Conservation (phyloP, 768 basidiomycete genomes). For the Suillus bovinus region DNA sequence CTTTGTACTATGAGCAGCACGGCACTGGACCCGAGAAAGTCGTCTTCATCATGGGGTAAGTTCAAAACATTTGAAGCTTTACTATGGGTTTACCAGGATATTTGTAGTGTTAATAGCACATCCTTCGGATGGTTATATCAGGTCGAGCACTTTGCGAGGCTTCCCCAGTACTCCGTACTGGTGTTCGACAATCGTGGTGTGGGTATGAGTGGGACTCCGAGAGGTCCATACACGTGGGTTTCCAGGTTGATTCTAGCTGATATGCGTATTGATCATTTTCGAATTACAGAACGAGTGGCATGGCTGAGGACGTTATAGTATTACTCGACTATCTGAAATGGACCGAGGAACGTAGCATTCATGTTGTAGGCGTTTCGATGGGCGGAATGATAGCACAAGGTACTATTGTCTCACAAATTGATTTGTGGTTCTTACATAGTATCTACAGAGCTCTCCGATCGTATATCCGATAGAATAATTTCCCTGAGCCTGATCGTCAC, state of each 20-base stretch:
- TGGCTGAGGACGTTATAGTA: conserved; percentile 74
- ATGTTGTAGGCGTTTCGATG: conserved; percentile 73
- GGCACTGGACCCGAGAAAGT: conserved; percentile 65
- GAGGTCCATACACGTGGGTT: conserved; percentile 72
- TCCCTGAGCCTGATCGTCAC: conserved; percentile 73
- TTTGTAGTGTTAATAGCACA: conserved; percentile 56
- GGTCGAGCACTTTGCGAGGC: conserved; percentile 60
- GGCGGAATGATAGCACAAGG: conserved; percentile 88
- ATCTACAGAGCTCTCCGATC: conserved; percentile 60
- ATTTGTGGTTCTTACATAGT: not conserved
- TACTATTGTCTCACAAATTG: conserved; percentile 20
- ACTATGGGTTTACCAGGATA: not conserved
- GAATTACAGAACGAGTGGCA: conserved; percentile 58
- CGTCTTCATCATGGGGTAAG: conserved; percentile 75
- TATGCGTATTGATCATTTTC: conserved; percentile 1
- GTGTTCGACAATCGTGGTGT: conserved; percentile 88
- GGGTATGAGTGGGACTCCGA: conserved; percentile 69
- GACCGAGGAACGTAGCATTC: conserved; percentile 59
- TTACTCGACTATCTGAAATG: conserved; percentile 73
- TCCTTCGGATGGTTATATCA: conserved; percentile 66
- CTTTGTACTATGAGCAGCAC: conserved; percentile 80
- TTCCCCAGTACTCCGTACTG: conserved; percentile 56
- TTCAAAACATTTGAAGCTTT: not conserved
- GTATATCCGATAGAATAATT: conserved; percentile 64
- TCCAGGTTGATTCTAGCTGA: not conserved